Evolutionary conservation across 1,139 yeast genomes (phyloP).

Genomic region (Kodamaea suecica): DNA sequence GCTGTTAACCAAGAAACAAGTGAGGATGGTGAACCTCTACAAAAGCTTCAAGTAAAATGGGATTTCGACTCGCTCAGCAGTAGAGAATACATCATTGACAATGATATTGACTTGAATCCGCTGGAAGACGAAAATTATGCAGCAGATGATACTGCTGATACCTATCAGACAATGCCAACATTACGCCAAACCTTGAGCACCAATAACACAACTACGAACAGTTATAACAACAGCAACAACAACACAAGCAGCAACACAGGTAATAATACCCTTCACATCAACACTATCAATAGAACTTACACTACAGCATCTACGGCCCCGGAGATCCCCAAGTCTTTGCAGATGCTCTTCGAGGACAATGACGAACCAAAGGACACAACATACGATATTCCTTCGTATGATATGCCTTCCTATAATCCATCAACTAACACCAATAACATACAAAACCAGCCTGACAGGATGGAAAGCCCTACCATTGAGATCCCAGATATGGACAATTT

Average conservation of each 20-base stretch:
- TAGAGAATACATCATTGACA: slow-evolving; percentile 67
- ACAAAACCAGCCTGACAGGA: slow-evolving; percentile 17
- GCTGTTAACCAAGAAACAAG: slow-evolving; percentile 8
- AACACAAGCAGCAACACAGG: slow-evolving; percentile 15
- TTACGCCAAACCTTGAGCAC: slow-evolving; percentile 20
- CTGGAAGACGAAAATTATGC: slow-evolving; percentile 35
- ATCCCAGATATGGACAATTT: slow-evolving; percentile 44
- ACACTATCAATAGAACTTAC: slow-evolving; percentile 5
- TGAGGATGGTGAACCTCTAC: slow-evolving; percentile 16
- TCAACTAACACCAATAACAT: slow-evolving; percentile 2
- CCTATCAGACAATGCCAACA: slow-evolving; percentile 31
- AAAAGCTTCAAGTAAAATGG: slow-evolving; percentile 72
- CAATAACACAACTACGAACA: slow-evolving; percentile 15
- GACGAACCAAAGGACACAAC: slow-evolving; percentile 4
- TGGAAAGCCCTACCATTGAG: slow-evolving; percentile 46
- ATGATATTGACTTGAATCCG: slow-evolving; percentile 52
- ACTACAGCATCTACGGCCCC: slow-evolving; percentile 13
- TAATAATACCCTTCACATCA: slow-evolving; percentile 7
- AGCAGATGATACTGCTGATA: slow-evolving; percentile 25
- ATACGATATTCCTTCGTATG: slow-evolving; percentile 6
- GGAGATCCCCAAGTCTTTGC: slow-evolving; percentile 69
- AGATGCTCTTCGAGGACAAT: slow-evolving; percentile 61
- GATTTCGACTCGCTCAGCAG: slow-evolving; percentile 79
- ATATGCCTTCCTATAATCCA: slow-evolving; percentile 1
- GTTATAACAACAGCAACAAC: slow-evolving; percentile 9